phyloP scores from a whole-genome alignment of 1,284 basidiomycete species.

The Ganoderma sp. region DNA sequence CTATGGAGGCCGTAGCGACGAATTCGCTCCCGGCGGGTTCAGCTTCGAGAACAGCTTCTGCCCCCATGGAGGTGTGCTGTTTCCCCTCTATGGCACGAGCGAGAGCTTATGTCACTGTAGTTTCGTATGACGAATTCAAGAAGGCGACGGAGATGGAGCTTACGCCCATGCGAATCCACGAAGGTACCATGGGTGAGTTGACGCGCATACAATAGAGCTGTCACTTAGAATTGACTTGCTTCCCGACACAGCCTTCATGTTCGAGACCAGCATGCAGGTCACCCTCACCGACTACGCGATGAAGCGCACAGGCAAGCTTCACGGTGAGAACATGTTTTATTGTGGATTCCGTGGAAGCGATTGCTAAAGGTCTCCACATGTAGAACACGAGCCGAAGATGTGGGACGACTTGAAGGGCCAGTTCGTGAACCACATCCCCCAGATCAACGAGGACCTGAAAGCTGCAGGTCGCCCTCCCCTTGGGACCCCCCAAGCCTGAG shows the following conservation, averaged over 20 bases:
- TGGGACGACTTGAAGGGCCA: conserved; percentile 64
- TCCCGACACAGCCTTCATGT: conserved; percentile 56
- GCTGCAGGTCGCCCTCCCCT: conserved; percentile 48
- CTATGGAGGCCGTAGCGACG: conserved; percentile 66
- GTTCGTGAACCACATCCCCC: conserved; percentile 62
- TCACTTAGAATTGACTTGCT: neutral
- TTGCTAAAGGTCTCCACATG: neutral
- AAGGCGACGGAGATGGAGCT: conserved; percentile 57
- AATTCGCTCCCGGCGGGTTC: conserved; percentile 61
- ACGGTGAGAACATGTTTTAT: conserved; percentile 46
- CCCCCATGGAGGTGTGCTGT: conserved; percentile 58
- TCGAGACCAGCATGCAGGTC: conserved; percentile 67
- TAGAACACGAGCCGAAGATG: conserved; percentile 62
- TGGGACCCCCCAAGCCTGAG: conserved; percentile 26
- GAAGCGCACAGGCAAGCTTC: conserved; percentile 60
- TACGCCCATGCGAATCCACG: conserved; percentile 54
- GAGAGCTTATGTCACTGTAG: conserved; percentile 36
- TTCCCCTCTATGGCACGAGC: neutral
- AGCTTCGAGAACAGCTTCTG: conserved; percentile 69
- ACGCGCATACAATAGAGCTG: no score
- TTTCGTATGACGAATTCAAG: conserved; percentile 63
- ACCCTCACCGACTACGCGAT: conserved; percentile 68
- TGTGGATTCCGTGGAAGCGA: neutral
- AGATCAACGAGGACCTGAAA: conserved; percentile 60
- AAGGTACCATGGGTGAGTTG: conserved; percentile 58